Conservation (phyloP, 2,329 filamentous ascomycete species). For the Alternaria triticina region DNA sequence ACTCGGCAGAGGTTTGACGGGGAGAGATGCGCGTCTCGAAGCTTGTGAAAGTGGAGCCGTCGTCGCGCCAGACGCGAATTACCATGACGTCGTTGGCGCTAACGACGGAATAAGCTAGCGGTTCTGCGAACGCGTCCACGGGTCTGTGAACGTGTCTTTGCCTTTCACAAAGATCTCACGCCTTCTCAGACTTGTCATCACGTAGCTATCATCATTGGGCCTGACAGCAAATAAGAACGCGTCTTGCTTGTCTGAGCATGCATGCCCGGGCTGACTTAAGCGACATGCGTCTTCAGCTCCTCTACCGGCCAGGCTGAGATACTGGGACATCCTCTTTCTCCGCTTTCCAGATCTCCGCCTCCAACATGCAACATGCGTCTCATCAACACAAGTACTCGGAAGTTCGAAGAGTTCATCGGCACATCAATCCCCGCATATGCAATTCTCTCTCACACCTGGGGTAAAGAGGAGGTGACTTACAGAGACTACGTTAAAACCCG, state of each 20-base stretch:
- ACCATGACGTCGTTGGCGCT: constrained; percentile 12
- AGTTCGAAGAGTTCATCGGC: background rate
- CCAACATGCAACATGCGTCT: background rate
- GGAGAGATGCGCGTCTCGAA: constrained; percentile 7
- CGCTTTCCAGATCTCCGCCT: background rate
- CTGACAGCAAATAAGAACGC: background rate
- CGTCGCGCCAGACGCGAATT: constrained; percentile 8
- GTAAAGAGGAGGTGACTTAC: background rate
- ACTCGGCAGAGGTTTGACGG: constrained; percentile 7
- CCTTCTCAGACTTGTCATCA: background rate
- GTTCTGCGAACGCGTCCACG: background rate
- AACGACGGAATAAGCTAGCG: background rate
- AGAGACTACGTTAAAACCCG: background rate
- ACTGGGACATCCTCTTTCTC: background rate
- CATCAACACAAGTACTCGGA: background rate
- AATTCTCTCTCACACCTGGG: background rate
- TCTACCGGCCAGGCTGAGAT: background rate
- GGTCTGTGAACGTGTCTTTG: background rate
- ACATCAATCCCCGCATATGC: background rate
- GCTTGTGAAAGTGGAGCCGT: constrained; percentile 14
- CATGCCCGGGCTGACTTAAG: background rate
- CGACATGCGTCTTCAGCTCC: background rate
- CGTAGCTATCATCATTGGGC: background rate
- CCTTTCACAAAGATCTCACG: background rate
- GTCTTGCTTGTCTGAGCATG: background rate